These are phyloP conservation scores for Inga leiocalycina DNA, from an alignment of 306 rosid genomes.

Conservation along the genomic window DNA sequence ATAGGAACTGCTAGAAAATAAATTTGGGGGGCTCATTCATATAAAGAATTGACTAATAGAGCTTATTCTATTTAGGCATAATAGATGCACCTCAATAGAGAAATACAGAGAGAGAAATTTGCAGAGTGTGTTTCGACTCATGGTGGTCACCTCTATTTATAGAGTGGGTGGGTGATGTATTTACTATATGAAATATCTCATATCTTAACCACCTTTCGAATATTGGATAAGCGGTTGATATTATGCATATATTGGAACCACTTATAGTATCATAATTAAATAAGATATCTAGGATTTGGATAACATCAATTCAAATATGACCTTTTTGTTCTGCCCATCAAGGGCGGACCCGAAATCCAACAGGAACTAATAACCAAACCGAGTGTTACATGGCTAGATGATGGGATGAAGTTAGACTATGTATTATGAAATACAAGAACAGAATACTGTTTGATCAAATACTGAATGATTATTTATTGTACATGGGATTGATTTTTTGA, in stretches of 20 bases:
- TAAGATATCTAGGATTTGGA: too few relatives aligned
- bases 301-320: neutral
- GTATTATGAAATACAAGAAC: neutral
- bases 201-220: neutral
- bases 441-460: neutral
- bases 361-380: neutral
- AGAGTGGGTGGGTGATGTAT: neutral
- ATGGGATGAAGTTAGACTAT: neutral
- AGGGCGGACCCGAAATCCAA: neutral
- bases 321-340: neutral
- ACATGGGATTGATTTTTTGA: neutral
- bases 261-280: neutral
- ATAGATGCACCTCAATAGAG: neutral
- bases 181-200: neutral
- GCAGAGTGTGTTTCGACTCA: neutral
- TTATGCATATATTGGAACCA: neutral
- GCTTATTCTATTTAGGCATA: neutral
- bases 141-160: neutral
- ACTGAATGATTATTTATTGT: slow-evolving; percentile 1
- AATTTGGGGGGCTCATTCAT: neutral
- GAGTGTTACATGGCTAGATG: neutral
- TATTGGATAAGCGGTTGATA: neutral
- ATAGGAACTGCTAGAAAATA: neutral
- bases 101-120: neutral
- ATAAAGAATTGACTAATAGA: neutral